phyloP scores from a whole-genome alignment of 2,329 filamentous ascomycete genomes.

The Scolecobasidium constrictum region DNA sequence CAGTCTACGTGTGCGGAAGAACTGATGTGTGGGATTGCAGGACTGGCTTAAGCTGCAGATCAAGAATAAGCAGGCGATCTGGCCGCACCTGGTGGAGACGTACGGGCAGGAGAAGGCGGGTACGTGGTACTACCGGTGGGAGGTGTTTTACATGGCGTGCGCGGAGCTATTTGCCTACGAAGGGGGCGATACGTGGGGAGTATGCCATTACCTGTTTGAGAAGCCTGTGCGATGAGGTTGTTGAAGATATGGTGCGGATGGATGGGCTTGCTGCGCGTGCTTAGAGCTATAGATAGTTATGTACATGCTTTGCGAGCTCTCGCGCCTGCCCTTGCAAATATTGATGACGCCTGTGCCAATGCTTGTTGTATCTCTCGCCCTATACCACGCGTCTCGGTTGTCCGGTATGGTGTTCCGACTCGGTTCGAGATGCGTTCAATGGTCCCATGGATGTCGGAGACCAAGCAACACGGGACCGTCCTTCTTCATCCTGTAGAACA shows the following conservation, averaged over 20 bases:
- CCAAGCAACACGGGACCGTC: slow-evolving; percentile 86
- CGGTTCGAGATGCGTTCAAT: too few relatives aligned
- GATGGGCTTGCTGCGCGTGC: too few relatives aligned
- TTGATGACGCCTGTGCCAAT: too few relatives aligned
- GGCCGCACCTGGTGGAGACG: slow-evolving; percentile 53
- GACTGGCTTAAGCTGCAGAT: slow-evolving; percentile 54
- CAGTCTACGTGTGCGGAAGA: not conserved
- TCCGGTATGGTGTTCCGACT: too few relatives aligned
- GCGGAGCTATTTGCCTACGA: slow-evolving; percentile 57
- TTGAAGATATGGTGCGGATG: not conserved
- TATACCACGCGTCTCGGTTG: too few relatives aligned
- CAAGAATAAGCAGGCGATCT: slow-evolving; percentile 47
- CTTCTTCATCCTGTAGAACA: slow-evolving; percentile 95
- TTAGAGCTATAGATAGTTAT: too few relatives aligned
- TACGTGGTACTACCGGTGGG: slow-evolving; percentile 60
- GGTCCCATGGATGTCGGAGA: slow-evolving; percentile 95
- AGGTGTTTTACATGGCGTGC: slow-evolving; percentile 63
- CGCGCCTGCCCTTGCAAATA: too few relatives aligned
- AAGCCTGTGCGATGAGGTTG: too few relatives aligned
- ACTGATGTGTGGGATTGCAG: slow-evolving; percentile 19
- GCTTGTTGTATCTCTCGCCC: too few relatives aligned
- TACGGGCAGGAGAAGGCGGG: slow-evolving; percentile 50
- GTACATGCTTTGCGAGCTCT: too few relatives aligned
- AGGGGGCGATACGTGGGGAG: slow-evolving; percentile 57
- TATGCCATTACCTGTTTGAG: slow-evolving; percentile 56